These are phyloP conservation scores for Eleusine coracana DNA, from an alignment of 176 grass and related monocot genomes.

Conservation along the genomic window DNA sequence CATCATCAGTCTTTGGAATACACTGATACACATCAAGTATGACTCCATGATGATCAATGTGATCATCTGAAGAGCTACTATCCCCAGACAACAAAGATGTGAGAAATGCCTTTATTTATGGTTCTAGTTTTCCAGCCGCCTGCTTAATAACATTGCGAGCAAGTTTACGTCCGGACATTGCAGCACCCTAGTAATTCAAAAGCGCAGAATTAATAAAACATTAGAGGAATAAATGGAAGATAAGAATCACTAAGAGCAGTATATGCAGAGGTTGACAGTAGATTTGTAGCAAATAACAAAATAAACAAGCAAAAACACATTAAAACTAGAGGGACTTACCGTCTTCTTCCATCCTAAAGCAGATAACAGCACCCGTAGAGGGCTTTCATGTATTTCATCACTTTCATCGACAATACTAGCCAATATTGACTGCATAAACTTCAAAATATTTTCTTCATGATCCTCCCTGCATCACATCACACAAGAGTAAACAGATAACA, in stretches of 20 bases:
- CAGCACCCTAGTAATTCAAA: conserved; percentile 61
- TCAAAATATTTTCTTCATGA: conserved; percentile 78
- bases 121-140: conserved; percentile 85
- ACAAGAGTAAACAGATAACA: conserved; percentile 28
- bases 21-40: conserved; percentile 92
- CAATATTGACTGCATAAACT: conserved; percentile 93
- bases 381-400: conserved; percentile 79
- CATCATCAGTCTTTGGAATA: conserved; percentile 75
- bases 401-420: conserved; percentile 91
- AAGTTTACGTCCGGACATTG: conserved; percentile 73
- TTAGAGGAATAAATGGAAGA: conserved; percentile 24
- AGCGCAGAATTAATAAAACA: conserved; percentile 30
- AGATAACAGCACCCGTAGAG: conserved; percentile 74
- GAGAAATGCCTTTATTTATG: conserved; percentile 88
- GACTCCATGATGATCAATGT: conserved; percentile 81
- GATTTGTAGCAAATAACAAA: no score
- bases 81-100: conserved; percentile 74
- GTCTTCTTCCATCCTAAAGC: conserved; percentile 75
- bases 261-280: neutral
- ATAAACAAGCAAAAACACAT: neutral
- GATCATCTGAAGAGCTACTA: conserved; percentile 58
- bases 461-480: conserved; percentile 57
- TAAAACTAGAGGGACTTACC: conserved; percentile 40
- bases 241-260: conserved; percentile 4
- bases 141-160: conserved; percentile 74